Conservation (phyloP, 2,329 filamentous ascomycete genomes). For the Cladosporium sp. region DNA sequence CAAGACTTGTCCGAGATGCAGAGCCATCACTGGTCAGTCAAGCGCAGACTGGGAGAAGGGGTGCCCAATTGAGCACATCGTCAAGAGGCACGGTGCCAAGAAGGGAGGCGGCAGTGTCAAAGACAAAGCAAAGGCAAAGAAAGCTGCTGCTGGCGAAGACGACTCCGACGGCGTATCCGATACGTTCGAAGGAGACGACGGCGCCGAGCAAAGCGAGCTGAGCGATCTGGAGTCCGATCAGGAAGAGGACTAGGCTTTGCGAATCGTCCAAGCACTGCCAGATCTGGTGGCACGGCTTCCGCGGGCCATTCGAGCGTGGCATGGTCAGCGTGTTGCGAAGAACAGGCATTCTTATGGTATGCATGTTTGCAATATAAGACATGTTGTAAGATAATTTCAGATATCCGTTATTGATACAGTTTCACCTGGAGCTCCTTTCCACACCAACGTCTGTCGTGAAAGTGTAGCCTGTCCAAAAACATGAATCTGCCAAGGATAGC, state of each 20-base stretch:
- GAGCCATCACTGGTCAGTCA: conserved; percentile 60
- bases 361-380: neutral
- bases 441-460: neutral
- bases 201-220: conserved; percentile 50
- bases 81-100: conserved; percentile 57
- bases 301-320: neutral
- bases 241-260: conserved; percentile 20
- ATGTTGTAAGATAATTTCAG: neutral
- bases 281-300: neutral
- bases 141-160: conserved; percentile 81
- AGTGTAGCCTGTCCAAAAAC: neutral
- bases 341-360: neutral
- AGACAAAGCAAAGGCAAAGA: conserved; percentile 51
- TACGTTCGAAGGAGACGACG: conserved; percentile 71
- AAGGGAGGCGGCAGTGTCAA: conserved; percentile 43
- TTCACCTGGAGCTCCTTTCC: neutral
- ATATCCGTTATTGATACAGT: neutral
- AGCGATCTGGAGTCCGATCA: conserved; percentile 39
- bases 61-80: conserved; percentile 65
- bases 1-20: conserved; percentile 60
- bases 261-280: neutral
- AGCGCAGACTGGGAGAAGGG: conserved; percentile 64
- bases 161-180: conserved; percentile 71
- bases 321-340: neutral
- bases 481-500: conserved; percentile 12